Percentiles rank a stretch among this genome's conserved stretches.
Evolutionary conservation across 2,329 filamentous ascomycete genomes (phyloP).

Genomic region (Colletotrichum neosansevieriae): DNA sequence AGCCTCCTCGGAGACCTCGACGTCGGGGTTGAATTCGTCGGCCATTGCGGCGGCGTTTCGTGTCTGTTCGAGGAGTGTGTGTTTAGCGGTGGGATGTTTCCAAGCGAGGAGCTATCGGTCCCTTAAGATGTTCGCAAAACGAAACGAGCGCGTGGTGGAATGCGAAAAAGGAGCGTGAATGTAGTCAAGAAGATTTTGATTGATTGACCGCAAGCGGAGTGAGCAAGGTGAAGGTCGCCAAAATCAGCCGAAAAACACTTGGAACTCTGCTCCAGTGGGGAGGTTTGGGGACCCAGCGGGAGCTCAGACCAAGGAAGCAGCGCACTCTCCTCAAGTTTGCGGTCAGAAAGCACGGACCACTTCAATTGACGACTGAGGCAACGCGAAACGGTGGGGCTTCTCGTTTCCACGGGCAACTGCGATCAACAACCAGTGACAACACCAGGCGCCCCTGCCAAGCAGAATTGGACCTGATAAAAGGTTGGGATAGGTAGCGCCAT

Average conservation of each 20-base stretch:
- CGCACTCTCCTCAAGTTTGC: background rate
- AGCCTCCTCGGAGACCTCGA: conserved; percentile 45
- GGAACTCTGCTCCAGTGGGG: background rate
- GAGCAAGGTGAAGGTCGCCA: background rate
- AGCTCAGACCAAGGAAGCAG: conserved; percentile 8
- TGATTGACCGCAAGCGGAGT: background rate
- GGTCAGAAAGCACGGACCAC: background rate
- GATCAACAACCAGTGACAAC: conserved; percentile 4
- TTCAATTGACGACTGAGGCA: background rate
- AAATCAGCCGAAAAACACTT: background rate
- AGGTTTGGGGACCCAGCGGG: background rate
- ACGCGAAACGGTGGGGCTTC: background rate
- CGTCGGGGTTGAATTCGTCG: conserved; percentile 40
- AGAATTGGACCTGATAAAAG: background rate
- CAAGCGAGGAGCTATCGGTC: background rate
- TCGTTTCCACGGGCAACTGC: conserved; percentile 18
- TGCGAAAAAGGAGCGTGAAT: conserved; percentile 17
- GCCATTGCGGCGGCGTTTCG: conserved; percentile 42
- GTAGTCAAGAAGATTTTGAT: background rate
- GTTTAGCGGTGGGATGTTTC: background rate
- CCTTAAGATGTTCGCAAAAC: background rate
- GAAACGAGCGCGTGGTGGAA: conserved; percentile 5
- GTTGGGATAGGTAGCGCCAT: background rate
- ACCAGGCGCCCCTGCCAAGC: conserved; percentile 18
- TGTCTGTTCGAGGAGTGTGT: background rate